phyloP scores from a whole-genome alignment of 768 basidiomycete genomes.

The Gymnopilus dilepis region DNA sequence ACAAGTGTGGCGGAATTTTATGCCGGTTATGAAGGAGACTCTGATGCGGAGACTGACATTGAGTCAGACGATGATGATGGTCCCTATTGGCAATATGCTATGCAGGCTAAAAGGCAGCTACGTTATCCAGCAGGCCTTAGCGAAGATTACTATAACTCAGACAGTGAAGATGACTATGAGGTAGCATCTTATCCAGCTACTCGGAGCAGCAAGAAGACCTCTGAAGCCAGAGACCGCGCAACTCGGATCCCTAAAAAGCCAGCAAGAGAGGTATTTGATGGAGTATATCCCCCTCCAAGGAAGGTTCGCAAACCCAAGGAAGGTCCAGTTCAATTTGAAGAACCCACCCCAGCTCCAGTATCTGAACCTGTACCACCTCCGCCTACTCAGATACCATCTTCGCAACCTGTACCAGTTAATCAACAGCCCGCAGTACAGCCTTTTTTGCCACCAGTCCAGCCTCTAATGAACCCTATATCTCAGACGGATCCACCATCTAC shows the following conservation, averaged over 20 bases:
- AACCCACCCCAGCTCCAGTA: too few species aligned
- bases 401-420: not conserved
- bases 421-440: too few species aligned
- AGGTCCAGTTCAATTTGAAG: too few species aligned
- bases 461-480: too few species aligned
- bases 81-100: not conserved
- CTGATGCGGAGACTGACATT: too few species aligned
- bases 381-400: too few species aligned
- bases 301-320: not conserved
- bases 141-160: not conserved
- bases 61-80: not conserved
- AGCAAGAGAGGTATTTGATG: not conserved
- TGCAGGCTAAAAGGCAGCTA: not conserved
- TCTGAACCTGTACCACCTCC: not conserved
- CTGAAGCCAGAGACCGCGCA: not conserved
- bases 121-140: not conserved
- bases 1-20: not conserved
- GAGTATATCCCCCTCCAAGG: not conserved
- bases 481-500: too few species aligned
- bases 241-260: constrained; percentile 6
- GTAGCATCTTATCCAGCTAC: not conserved
- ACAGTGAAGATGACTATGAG: not conserved
- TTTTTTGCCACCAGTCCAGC: too few species aligned
- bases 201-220: not conserved
- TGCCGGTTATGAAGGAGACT: not conserved